These are phyloP conservation scores for Angomonas ambiguus DNA, from an alignment of 208 protist genomes.

Conservation along the genomic window DNA sequence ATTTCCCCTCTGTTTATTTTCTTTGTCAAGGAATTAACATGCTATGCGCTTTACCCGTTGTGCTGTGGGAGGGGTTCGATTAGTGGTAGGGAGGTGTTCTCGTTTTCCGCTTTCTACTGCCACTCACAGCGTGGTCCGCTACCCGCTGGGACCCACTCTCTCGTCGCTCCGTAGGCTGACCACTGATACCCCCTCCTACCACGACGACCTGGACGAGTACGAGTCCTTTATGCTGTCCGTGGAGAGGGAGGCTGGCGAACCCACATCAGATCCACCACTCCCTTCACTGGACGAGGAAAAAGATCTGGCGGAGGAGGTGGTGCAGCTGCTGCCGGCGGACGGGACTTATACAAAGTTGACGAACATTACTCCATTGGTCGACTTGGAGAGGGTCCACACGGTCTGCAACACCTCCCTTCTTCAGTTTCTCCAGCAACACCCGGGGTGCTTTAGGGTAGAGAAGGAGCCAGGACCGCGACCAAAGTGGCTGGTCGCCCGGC, in stretches of 20 bases:
- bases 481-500: not conserved
- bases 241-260: not conserved
- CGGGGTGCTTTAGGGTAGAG: conserved; percentile 29
- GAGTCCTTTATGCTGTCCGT: conserved; percentile 53
- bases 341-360: conserved; percentile 45
- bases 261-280: not conserved
- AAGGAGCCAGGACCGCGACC: not conserved
- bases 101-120: too few species aligned
- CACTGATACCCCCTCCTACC: too few species aligned
- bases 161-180: too few species aligned
- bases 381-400: conserved; percentile 50
- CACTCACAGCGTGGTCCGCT: too few species aligned
- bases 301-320: conserved; percentile 25
- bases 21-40: too few species aligned
- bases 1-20: too few species aligned
- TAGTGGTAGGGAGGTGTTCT: too few species aligned
- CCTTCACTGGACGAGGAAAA: not conserved
- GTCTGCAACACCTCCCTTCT: conserved; percentile 44
- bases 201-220: conserved; percentile 67
- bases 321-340: conserved; percentile 44
- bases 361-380: conserved; percentile 38
- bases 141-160: too few species aligned
- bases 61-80: too few species aligned
- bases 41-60: too few species aligned
- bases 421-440: conserved; percentile 41